These are phyloP conservation scores for Beta macrorhiza DNA, from an alignment of 179 eudicot species.

Conservation along the genomic window DNA sequence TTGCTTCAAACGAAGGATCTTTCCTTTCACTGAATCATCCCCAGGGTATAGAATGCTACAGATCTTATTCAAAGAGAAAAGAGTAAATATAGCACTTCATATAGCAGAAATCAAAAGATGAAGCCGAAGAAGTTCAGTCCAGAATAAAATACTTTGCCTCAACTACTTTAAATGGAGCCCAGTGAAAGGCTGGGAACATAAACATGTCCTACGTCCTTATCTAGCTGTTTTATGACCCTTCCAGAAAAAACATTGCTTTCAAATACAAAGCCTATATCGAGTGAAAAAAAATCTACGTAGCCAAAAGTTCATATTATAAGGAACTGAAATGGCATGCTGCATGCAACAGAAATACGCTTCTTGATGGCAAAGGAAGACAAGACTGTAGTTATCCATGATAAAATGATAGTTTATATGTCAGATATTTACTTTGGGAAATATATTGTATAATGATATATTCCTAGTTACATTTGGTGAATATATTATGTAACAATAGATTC, in stretches of 20 bases:
- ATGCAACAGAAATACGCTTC: neutral
- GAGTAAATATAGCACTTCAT: neutral
- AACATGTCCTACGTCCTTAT: neutral
- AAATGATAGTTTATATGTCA: too few species aligned
- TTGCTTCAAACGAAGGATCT: conserved; percentile 80
- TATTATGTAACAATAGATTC: too few species aligned
- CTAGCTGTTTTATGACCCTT: neutral
- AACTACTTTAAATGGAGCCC: neutral
- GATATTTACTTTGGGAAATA: too few species aligned
- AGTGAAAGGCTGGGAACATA: neutral
- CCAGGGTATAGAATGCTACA: conserved; percentile 86
- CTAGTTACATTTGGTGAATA: too few species aligned
- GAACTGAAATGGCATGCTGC: neutral
- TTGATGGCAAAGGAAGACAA: neutral
- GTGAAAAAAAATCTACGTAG: neutral
- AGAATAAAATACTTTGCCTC: neutral
- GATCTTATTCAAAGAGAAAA: conserved; percentile 35
- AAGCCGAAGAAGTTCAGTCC: neutral
- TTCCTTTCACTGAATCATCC: conserved; percentile 76
- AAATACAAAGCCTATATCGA: neutral
- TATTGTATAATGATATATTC: too few species aligned
- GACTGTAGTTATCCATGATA: neutral
- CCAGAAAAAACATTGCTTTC: neutral
- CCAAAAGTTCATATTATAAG: neutral
- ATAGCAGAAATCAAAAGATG: neutral